Conservation (phyloP, 2,329 filamentous ascomycete species). For the Trichoderma hamatum region DNA sequence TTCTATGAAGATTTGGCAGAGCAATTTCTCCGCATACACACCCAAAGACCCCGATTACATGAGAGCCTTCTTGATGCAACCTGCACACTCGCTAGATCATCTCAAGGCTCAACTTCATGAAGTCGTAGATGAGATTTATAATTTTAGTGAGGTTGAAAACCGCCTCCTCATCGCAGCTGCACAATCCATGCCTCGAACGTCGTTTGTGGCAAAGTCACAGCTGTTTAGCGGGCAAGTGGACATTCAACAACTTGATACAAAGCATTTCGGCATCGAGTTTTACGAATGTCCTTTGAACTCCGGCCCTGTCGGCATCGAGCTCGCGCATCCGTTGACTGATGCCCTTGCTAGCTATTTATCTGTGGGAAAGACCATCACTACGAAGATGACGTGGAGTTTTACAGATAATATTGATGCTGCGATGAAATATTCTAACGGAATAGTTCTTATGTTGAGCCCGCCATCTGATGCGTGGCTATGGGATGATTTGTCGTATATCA, state of each 20-base stretch:
- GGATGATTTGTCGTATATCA: constrained; percentile 16
- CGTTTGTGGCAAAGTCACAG: constrained; percentile 1
- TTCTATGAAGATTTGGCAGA: constrained; percentile 22
- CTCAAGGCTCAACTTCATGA: constrained; percentile 13
- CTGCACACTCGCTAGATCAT: constrained; percentile 17
- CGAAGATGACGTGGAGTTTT: constrained; percentile 28
- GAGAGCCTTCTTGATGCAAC: constrained; percentile 21
- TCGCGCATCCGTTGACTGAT: constrained; percentile 4
- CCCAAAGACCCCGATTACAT: constrained; percentile 21
- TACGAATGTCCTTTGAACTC: constrained; percentile 21
- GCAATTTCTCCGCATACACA: constrained; percentile 22
- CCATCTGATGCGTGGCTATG: constrained; percentile 6
- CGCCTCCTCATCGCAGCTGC: constrained; percentile 20
- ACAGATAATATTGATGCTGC: constrained; percentile 20
- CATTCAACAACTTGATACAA: constrained; percentile 12
- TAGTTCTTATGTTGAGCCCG: not conserved
- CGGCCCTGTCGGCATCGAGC: not conserved
- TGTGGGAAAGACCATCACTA: constrained; percentile 20
- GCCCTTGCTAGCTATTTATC: constrained; percentile 11
- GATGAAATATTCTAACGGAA: constrained; percentile 25
- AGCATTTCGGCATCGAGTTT: constrained; percentile 24
- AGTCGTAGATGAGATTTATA: constrained; percentile 8
- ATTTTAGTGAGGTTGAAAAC: constrained; percentile 22
- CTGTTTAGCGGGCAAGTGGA: constrained; percentile 28
- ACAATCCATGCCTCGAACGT: constrained; percentile 21